These are phyloP conservation scores for Corymbia calophylla DNA, from an alignment of 441 rosid genomes.

Conservation along the genomic window DNA sequence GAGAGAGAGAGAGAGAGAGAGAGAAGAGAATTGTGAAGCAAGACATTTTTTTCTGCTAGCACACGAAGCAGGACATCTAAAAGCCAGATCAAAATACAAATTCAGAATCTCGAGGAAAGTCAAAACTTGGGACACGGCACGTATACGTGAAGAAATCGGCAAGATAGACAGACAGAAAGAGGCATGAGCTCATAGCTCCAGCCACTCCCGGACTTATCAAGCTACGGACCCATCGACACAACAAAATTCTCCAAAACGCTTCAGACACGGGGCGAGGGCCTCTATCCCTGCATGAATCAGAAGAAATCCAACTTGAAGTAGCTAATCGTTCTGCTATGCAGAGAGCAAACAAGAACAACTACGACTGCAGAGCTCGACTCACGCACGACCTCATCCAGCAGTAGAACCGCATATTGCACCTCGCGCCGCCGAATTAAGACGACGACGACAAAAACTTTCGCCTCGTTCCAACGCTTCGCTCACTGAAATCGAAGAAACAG, in stretches of 20 bases:
- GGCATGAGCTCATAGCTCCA: not conserved
- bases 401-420: not conserved
- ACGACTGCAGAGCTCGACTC: not conserved
- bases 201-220: not conserved
- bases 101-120: not conserved
- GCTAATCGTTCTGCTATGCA: not conserved
- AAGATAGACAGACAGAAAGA: not conserved
- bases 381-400: not conserved
- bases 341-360: not conserved
- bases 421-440: not conserved
- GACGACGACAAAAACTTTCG: not conserved
- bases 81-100: not conserved
- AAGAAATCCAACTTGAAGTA: not conserved
- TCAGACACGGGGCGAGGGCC: not conserved
- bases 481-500: not conserved
- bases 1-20: too few relatives aligned
- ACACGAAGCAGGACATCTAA: not conserved
- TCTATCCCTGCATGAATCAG: not conserved
- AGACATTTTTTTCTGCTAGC: not conserved
- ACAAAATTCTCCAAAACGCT: not conserved
- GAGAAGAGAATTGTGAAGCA: not conserved
- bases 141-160: not conserved
- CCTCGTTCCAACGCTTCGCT: not conserved
- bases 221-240: not conserved
- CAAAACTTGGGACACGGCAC: not conserved